phyloP scores from a whole-genome alignment of 2,329 filamentous ascomycete genomes.

The Diplodia seriata region DNA sequence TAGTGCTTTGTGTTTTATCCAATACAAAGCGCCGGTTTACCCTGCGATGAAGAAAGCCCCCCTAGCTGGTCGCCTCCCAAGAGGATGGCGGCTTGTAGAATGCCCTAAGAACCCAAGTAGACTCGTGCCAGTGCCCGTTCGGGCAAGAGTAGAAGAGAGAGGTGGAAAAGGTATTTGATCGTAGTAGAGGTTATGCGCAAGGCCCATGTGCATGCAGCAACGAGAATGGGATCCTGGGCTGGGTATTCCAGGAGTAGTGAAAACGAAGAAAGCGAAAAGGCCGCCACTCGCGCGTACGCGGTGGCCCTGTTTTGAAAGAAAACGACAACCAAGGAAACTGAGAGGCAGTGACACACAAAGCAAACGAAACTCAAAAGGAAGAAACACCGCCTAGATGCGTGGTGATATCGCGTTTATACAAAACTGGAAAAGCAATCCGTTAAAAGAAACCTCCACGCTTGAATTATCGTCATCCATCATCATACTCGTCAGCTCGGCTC shows the following conservation, averaged over 20 bases:
- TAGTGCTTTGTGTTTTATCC: constrained; percentile 17
- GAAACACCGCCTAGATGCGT: constrained; percentile 31
- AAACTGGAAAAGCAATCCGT: constrained; percentile 27
- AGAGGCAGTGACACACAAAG: constrained; percentile 23
- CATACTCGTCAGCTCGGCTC: constrained; percentile 15
- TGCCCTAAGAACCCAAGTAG: constrained; percentile 26
- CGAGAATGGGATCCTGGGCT: constrained; percentile 24
- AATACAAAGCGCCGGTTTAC: constrained; percentile 26
- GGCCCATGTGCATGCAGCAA: constrained; percentile 23
- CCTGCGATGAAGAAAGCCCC: constrained; percentile 15
- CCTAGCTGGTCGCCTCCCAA: constrained; percentile 22
- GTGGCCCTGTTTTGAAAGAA: background rate
- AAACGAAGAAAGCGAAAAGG: constrained; percentile 22
- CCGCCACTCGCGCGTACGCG: constrained; percentile 13
- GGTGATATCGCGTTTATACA: constrained; percentile 32
- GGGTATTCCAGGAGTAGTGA: constrained; percentile 22
- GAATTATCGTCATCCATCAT: constrained; percentile 30
- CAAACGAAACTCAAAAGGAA: constrained; percentile 20
- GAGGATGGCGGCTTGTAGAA: constrained; percentile 13
- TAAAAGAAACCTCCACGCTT: constrained; percentile 29
- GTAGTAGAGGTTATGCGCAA: constrained; percentile 26
- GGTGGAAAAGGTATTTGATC: constrained; percentile 13
- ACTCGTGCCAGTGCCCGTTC: constrained; percentile 25
- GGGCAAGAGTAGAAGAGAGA: constrained; percentile 28
- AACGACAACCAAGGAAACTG: constrained; percentile 24